Conservation (phyloP, 106 monocot species). For the Dendrobium chrysotoxum region DNA sequence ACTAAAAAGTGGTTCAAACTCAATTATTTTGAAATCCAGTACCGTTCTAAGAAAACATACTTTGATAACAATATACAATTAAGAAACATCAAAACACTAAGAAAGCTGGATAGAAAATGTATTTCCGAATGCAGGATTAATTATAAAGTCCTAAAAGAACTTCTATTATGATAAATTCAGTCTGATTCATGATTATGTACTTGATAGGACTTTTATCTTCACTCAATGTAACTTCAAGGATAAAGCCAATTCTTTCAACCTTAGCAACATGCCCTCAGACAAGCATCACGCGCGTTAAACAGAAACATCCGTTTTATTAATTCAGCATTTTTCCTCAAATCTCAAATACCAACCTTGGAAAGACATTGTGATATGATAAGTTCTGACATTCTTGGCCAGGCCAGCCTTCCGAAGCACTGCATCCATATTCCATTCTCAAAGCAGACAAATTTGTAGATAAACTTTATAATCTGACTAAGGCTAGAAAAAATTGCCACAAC, state of each 20-base stretch:
- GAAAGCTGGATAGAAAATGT: neutral
- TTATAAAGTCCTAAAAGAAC: too few species aligned
- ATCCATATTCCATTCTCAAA: slow-evolving; percentile 63
- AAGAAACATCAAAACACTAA: neutral
- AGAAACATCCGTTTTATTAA: neutral
- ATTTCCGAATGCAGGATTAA: too few species aligned
- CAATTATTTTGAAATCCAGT: neutral
- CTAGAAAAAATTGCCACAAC: slow-evolving; percentile 48
- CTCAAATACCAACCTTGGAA: slow-evolving; percentile 58
- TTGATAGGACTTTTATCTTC: neutral
- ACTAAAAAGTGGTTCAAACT: neutral
- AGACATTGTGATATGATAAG: slow-evolving; percentile 72
- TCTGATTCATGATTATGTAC: neutral
- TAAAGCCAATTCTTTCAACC: neutral
- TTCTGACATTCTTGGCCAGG: slow-evolving; percentile 82
- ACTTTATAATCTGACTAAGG: slow-evolving; percentile 60
- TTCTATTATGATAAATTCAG: neutral
- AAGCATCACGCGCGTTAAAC: neutral
- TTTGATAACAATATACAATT: neutral
- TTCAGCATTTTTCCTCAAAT: slow-evolving; percentile 6
- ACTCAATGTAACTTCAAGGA: neutral
- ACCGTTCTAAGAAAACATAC: neutral
- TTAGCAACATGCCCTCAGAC: neutral
- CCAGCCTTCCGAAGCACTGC: slow-evolving; percentile 64
- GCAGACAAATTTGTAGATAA: slow-evolving; percentile 61